Evolutionary conservation across 1,139 yeast species (phyloP).

Genomic region (Pichia sp.): DNA sequence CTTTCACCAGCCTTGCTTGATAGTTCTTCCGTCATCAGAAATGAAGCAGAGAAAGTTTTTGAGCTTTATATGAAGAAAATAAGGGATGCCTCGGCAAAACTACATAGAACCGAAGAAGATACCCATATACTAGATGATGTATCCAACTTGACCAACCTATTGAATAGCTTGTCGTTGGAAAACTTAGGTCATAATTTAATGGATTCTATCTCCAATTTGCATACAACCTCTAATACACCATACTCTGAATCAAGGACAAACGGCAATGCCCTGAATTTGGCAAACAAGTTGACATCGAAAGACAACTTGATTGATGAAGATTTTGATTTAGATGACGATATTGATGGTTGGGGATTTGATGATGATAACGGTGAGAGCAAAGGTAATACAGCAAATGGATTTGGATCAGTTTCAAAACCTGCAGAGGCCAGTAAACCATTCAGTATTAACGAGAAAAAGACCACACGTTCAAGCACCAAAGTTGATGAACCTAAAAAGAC

Average conservation of each 20-base stretch:
- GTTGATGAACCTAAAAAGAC: conserved; percentile 8
- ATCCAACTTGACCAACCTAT: conserved; percentile 25
- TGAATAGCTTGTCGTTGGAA: conserved; percentile 23
- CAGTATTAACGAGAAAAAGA: conserved; percentile 15
- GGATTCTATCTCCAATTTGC: conserved; percentile 12
- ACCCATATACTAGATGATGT: conserved; percentile 30
- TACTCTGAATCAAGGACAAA: conserved; percentile 9
- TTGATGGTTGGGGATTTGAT: conserved; percentile 37
- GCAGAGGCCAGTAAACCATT: conserved; percentile 3
- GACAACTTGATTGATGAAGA: conserved; percentile 14
- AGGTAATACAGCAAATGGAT: too few species aligned
- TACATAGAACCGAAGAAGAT: conserved; percentile 48
- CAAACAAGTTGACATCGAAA: conserved; percentile 1
- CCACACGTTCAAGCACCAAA: not conserved
- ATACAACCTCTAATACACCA: conserved; percentile 14
- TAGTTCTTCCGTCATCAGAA: conserved; percentile 61
- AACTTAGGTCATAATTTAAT: conserved; percentile 21
- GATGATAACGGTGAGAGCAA: conserved; percentile 18
- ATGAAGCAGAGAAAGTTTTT: conserved; percentile 66
- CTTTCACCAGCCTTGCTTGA: conserved; percentile 83
- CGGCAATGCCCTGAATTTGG: not conserved
- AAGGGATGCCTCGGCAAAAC: conserved; percentile 52
- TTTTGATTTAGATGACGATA: conserved; percentile 22
- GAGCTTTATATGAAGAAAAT: conserved; percentile 61
- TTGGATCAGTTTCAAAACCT: too few species aligned